Base-by-base conservation (phyloP, 768 basidiomycete genomes). In the Lanmaoa pseudosensibilis region DNA sequence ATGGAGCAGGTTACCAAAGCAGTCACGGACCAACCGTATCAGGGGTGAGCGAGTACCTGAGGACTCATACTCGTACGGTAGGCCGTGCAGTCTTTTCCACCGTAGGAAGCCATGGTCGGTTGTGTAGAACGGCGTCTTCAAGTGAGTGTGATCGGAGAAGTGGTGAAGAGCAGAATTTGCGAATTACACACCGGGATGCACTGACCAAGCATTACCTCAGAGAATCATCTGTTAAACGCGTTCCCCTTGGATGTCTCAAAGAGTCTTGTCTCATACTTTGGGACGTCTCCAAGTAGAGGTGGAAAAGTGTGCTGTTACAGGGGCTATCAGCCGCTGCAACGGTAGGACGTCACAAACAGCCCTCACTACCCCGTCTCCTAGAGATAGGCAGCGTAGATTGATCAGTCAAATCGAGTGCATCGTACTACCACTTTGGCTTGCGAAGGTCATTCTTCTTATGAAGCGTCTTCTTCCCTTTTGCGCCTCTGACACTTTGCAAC, bases 381-480 rank as follows among this genome's bases (percentile, higher is more conserved):
- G 49, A 50, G 47, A 56, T 50, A 61, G 36, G 48, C 8, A 18
- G 39, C 16, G 40, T 49, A 34, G 54, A 59, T 57, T 44, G 56
- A 62, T 48, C 45, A 48, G 36, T 27, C 19, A 27, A 49, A 50
- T 45, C 25, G 27, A 59, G 48, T 34, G 46, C 57, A 50, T 36
- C 43, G 41, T 51, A 50, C 74, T 76, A 92, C 90, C 88, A 91
- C 70, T 90, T 92, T 25, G 75, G 75, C 64, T 80, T 83, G 59
- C 86, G 78, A 51, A 80, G 67, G 11, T 83, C 83, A 59, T 83
- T 81, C 74, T 82, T 89, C 50, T 81, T 80, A 25, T 77, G 78
- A n/a, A 88, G 73, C 1, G 89, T 92, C 50, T 85, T 85, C 60
- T 80, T 81, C 9, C 92, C 91, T 64, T 77, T 84, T 16, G 84